Evolutionary conservation across 2,329 filamentous ascomycete species (phyloP), one percentile per base, ranked within the genome.

Genomic region (Pleoardoris graminearum): DNA sequence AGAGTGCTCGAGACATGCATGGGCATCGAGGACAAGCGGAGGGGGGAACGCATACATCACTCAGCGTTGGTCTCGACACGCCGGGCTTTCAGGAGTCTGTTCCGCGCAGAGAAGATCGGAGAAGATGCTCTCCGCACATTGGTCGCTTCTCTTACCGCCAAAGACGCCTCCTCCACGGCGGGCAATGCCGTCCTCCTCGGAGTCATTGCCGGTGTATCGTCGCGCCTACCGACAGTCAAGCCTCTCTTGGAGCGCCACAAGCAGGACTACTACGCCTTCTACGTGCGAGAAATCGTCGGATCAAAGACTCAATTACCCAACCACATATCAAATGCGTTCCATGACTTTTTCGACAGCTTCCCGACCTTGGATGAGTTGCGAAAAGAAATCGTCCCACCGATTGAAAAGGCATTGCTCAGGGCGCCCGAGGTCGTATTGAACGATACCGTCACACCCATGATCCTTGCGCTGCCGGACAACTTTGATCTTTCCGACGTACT

Each of bases 351-450:
- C 71, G 73, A 77, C 14, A 82, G 81, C 27, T 97, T 93, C 68
- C 80, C 88, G 32, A 87, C 84, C 0, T 69, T 83, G 14, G 86
- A 91, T 21, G 91, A 97, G 59, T 71, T 97, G 25, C 82, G 85
- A 48, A 87, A 84, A 58, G 85, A 93, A 37, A 68, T 97, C 27
- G 80, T 95, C 21, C 90, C 92, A 7, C 79, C 91, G 0, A 78
- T 97, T 12, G 94, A 99, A 68, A 97, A 96, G 75, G 87, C 89
- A 5, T 81, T 99, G 50, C 77, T 99, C 39, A 84, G 95, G 69
- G 88, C 93, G 7, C 95, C 94, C 1, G 94, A 99, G 74, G 87
- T 97, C 37, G 85, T 96, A 12, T 79, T 97, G 23, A 86, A 88
- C 62, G 88, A 91, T 57, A 80, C 97, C 21, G 77, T 97, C 44